Conservation (phyloP, 2,329 filamentous ascomycete genomes). For the Magnaporthiopsis rhizophila region DNA sequence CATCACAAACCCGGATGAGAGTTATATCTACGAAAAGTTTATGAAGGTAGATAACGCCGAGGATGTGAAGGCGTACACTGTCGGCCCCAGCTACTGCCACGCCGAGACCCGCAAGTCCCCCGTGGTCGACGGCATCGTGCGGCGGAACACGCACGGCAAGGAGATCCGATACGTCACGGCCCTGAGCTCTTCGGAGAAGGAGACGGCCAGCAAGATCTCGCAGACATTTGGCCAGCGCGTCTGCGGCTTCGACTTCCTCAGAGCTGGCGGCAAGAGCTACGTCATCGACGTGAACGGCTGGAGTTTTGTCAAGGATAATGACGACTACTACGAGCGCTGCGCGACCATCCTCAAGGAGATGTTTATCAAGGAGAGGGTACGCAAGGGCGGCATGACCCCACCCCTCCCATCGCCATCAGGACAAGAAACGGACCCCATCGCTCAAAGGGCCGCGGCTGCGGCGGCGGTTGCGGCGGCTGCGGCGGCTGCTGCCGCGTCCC, state of each 20-base stretch:
- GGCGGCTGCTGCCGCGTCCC: constrained; percentile 9
- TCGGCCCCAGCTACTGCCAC: constrained; percentile 87
- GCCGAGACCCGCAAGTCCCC: constrained; percentile 96
- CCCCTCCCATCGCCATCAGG: constrained; percentile 40
- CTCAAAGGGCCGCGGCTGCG: constrained; percentile 20
- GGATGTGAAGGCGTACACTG: constrained; percentile 97
- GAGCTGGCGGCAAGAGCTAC: constrained; percentile 83
- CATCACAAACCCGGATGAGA: constrained; percentile 71
- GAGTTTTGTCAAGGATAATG: constrained; percentile 99
- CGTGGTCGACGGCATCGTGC: constrained; percentile 90
- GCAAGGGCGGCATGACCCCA: constrained; percentile 52
- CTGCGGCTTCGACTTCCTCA: constrained; percentile 89
- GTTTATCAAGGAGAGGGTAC: constrained; percentile 72
- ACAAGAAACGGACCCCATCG: constrained; percentile 30
- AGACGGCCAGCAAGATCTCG: constrained; percentile 84
- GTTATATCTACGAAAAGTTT: constrained; percentile 96
- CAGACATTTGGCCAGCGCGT: constrained; percentile 89
- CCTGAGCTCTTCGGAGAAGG: constrained; percentile 69
- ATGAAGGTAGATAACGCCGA: constrained; percentile 94
- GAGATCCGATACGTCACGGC: constrained; percentile 92
- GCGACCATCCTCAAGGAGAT: constrained; percentile 79
- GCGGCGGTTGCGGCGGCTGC: constrained; percentile 7
- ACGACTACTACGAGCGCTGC: constrained; percentile 93
- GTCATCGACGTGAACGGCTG: constrained; percentile 99
- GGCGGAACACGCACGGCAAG: constrained; percentile 94